These are phyloP conservation scores for Quercus mongolica DNA, from an alignment of 306 rosid genomes.

Conservation along the genomic window DNA sequence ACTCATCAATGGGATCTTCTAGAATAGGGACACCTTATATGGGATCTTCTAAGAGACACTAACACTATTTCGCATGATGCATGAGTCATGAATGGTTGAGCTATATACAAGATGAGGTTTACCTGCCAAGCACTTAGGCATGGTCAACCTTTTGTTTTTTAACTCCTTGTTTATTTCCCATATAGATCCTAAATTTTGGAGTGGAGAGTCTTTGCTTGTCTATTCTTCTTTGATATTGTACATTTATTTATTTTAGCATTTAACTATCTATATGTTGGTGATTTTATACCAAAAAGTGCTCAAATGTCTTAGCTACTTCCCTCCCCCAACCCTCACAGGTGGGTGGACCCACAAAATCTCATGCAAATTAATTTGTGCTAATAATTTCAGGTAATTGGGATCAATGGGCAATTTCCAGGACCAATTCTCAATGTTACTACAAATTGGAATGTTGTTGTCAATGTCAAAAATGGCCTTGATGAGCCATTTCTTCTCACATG, in stretches of 20 bases:
- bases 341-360: no score
- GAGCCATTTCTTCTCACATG: conserved; percentile 91
- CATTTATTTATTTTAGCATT: neutral
- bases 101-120: neutral
- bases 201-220: neutral
- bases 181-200: neutral
- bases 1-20: no score
- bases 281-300: neutral
- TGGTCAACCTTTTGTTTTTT: neutral
- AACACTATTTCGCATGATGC: neutral
- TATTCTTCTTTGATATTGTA: neutral
- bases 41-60: no score
- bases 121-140: neutral
- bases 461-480: conserved; percentile 80
- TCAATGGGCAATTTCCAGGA: conserved; percentile 81
- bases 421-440: conserved; percentile 78
- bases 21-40: no score
- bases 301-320: neutral
- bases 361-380: neutral
- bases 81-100: neutral
- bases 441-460: conserved; percentile 90
- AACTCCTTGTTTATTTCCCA: neutral
- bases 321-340: neutral
- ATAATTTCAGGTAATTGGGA: conserved; percentile 69
- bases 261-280: neutral